These are phyloP conservation scores for Malassezia sympodialis DNA, from an alignment of 1,284 basidiomycete genomes.

Conservation along the genomic window DNA sequence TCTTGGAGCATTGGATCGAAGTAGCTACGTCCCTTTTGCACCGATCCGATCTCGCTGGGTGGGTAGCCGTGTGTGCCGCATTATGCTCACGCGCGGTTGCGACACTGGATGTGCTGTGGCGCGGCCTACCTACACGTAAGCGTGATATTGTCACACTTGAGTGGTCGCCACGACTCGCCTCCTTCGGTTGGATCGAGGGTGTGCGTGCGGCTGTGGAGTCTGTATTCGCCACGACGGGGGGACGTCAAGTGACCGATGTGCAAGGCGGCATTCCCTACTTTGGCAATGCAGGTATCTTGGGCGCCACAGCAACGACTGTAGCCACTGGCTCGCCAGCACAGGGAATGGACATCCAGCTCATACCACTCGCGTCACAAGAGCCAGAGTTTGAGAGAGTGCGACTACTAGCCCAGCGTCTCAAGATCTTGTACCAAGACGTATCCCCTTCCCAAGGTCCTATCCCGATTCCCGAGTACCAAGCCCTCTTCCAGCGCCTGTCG, in stretches of 20 bases:
- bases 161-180: slow-evolving; percentile 34
- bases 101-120: slow-evolving; percentile 37
- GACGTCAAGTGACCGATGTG: background rate
- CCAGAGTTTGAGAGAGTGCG: slow-evolving; percentile 15
- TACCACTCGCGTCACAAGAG: slow-evolving; percentile 10
- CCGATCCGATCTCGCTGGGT: slow-evolving; percentile 33
- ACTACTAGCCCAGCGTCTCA: slow-evolving; percentile 7
- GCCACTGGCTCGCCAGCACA: background rate
- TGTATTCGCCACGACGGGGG: slow-evolving; percentile 10
- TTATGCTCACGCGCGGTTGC: slow-evolving; percentile 43
- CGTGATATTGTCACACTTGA: slow-evolving; percentile 25
- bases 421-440: background rate
- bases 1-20: slow-evolving; percentile 44
- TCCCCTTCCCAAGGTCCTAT: background rate
- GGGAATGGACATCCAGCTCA: background rate
- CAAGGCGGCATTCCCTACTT: slow-evolving; percentile 23
- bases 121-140: slow-evolving; percentile 31
- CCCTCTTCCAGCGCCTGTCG: slow-evolving; percentile 15
- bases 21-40: slow-evolving; percentile 31
- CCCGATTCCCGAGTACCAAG: slow-evolving; percentile 14
- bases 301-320: background rate
- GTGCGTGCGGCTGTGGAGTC: slow-evolving; percentile 17
- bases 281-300: slow-evolving; percentile 22
- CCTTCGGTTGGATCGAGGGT: slow-evolving; percentile 39
- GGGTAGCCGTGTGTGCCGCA: slow-evolving; percentile 37